Evolutionary conservation across 2,329 filamentous ascomycete species (phyloP).

Genomic region (Aspergillus niger): DNA sequence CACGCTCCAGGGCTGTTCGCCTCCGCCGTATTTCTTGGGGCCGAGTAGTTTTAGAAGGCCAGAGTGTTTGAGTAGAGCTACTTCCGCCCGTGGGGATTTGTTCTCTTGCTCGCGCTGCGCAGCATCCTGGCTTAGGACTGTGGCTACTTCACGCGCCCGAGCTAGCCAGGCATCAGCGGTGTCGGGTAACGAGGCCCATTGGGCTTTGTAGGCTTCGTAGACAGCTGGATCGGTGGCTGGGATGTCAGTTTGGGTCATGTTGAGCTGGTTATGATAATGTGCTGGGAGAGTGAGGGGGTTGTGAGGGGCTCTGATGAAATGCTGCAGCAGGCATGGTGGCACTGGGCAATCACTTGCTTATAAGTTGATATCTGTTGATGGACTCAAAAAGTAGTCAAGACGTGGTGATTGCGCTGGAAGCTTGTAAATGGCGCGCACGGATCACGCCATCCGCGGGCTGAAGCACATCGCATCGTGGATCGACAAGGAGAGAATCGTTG

Average conservation of each 20-base stretch:
- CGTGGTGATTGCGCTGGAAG: neutral
- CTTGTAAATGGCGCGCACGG: slow-evolving; percentile 1
- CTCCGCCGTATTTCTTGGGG: slow-evolving; percentile 54
- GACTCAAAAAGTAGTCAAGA: neutral
- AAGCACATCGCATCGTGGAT: neutral
- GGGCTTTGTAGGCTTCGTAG: slow-evolving; percentile 46
- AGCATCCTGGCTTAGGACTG: slow-evolving; percentile 54
- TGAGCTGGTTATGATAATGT: neutral
- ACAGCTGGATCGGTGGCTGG: slow-evolving; percentile 41
- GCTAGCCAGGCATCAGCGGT: slow-evolving; percentile 49
- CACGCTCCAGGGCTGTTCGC: slow-evolving; percentile 56
- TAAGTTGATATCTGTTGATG: no score
- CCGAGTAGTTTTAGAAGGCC: slow-evolving; percentile 56
- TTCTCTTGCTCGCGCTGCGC: slow-evolving; percentile 53
- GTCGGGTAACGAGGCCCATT: slow-evolving; percentile 39
- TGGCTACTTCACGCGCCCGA: slow-evolving; percentile 52
- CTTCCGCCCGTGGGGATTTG: slow-evolving; percentile 54
- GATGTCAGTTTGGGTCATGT: slow-evolving; percentile 20
- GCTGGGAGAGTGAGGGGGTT: neutral
- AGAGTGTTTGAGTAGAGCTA: slow-evolving; percentile 55
- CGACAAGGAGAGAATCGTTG: neutral
- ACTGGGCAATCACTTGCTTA: no score
- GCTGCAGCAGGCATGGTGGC: neutral
- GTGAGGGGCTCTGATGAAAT: neutral
- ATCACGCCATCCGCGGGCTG: neutral